phyloP scores from a whole-genome alignment of 108 stramenopile species.

The Nitzschia inconspicua region DNA sequence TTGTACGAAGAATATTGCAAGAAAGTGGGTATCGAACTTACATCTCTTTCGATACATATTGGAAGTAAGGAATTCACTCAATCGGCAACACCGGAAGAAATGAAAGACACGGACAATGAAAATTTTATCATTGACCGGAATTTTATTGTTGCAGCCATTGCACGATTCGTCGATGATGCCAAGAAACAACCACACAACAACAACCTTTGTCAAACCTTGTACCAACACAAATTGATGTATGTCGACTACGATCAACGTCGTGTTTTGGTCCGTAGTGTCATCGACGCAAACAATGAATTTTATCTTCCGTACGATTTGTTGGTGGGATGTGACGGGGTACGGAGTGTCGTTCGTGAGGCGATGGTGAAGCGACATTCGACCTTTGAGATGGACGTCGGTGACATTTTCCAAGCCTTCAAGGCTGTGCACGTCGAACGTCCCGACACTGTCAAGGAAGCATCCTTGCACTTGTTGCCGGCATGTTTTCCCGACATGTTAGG shows the following conservation, averaged over 20 bases:
- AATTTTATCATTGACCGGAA: slow-evolving; percentile 58
- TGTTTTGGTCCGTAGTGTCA: slow-evolving; percentile 33
- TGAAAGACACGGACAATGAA: background rate
- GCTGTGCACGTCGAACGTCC: slow-evolving; percentile 33
- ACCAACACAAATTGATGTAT: slow-evolving; percentile 37
- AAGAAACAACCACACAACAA: background rate
- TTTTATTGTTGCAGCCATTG: slow-evolving; percentile 50
- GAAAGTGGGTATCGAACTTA: slow-evolving; percentile 30
- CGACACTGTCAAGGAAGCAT: background rate
- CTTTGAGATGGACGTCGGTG: slow-evolving; percentile 38
- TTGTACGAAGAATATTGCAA: slow-evolving; percentile 45
- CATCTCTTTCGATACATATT: slow-evolving; percentile 15
- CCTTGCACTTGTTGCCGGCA: slow-evolving; percentile 28
- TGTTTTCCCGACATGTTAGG: slow-evolving; percentile 35
- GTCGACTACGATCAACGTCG: slow-evolving; percentile 45
- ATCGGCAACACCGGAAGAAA: background rate
- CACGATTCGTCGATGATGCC: slow-evolving; percentile 39
- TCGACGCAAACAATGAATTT: slow-evolving; percentile 23
- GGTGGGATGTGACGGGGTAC: slow-evolving; percentile 52
- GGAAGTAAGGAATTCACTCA: slow-evolving; percentile 27
- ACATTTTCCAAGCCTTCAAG: slow-evolving; percentile 56
- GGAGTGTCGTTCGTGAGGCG: slow-evolving; percentile 47
- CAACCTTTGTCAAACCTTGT: slow-evolving; percentile 14
- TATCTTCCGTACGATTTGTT: slow-evolving; percentile 52
- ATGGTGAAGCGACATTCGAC: slow-evolving; percentile 43